phyloP scores from a whole-genome alignment of 345 rosid species.

The Sonneratia caseolaris region DNA sequence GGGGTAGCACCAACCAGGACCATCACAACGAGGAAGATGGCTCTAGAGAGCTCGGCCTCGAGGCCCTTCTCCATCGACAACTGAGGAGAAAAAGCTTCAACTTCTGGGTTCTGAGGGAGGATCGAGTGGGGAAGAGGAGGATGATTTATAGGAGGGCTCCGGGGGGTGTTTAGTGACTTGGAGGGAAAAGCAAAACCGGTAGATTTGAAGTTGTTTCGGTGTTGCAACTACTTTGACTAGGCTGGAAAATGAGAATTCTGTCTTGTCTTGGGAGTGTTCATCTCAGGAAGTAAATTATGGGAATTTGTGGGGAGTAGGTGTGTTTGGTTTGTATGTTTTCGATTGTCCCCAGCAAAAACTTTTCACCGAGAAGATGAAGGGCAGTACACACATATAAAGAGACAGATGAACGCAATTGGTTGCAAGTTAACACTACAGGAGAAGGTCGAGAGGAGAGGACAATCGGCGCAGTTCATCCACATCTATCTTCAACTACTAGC shows the following conservation, averaged over 20 bases:
- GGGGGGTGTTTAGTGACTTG: neutral
- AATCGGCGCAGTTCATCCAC: too few relatives aligned
- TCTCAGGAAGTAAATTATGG: neutral
- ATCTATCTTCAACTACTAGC: too few relatives aligned
- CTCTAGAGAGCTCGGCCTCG: neutral
- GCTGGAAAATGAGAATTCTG: neutral
- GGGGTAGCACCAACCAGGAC: neutral
- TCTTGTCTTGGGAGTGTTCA: neutral
- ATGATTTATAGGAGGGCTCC: neutral
- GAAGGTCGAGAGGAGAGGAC: too few relatives aligned
- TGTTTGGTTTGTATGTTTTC: neutral
- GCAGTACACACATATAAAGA: too few relatives aligned
- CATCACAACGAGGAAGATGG: neutral
- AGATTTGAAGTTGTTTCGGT: conserved; percentile 13
- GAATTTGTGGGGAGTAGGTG: neutral
- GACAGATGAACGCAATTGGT: too few relatives aligned
- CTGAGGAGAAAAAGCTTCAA: neutral
- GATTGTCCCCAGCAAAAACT: too few relatives aligned
- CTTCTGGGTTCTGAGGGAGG: neutral
- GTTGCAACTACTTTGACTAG: conserved; percentile 18
- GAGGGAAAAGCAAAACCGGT: conserved; percentile 5
- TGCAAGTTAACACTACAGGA: too few relatives aligned
- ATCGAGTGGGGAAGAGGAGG: neutral
- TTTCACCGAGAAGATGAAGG: too few relatives aligned
- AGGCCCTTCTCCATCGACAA: neutral